Conservation (phyloP, 768 basidiomycete species). For the Mycena latifolia region DNA sequence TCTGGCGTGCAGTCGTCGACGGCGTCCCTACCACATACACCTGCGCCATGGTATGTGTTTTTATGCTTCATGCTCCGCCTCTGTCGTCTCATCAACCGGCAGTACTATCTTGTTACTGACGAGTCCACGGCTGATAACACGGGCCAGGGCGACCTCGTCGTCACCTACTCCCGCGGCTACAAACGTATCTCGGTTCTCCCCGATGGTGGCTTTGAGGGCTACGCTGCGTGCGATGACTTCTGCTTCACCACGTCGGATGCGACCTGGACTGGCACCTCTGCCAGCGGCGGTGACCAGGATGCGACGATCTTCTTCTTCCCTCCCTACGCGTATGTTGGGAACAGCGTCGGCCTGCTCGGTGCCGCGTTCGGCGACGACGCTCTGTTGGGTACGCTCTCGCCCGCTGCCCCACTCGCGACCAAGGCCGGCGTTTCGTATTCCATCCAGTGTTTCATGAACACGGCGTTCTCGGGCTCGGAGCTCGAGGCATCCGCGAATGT, state of each 20-base stretch:
- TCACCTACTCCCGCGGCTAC: conserved; percentile 62
- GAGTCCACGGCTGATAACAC: conserved; percentile 58
- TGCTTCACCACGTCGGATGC: conserved; percentile 45
- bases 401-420: conserved; percentile 47
- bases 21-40: conserved; percentile 60
- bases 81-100: not conserved
- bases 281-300: conserved; percentile 53
- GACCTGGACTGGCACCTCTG: conserved; percentile 55
- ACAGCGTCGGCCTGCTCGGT: conserved; percentile 56
- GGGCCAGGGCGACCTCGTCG: conserved; percentile 58
- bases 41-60: conserved; percentile 58
- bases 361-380: conserved; percentile 53
- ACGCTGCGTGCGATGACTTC: conserved; percentile 50
- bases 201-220: conserved; percentile 60
- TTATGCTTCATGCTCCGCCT: not conserved
- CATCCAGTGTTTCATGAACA: conserved; percentile 58
- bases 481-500: conserved; percentile 51
- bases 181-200: conserved; percentile 50
- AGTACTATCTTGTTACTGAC: conserved; percentile 61
- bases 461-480: conserved; percentile 50
- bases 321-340: conserved; percentile 54
- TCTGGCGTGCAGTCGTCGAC: conserved; percentile 62
- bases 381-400: conserved; percentile 53
- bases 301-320: conserved; percentile 58
- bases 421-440: conserved; percentile 38